phyloP scores from a whole-genome alignment of 1,284 basidiomycete species.

The Cryptococcus amylolentus region DNA sequence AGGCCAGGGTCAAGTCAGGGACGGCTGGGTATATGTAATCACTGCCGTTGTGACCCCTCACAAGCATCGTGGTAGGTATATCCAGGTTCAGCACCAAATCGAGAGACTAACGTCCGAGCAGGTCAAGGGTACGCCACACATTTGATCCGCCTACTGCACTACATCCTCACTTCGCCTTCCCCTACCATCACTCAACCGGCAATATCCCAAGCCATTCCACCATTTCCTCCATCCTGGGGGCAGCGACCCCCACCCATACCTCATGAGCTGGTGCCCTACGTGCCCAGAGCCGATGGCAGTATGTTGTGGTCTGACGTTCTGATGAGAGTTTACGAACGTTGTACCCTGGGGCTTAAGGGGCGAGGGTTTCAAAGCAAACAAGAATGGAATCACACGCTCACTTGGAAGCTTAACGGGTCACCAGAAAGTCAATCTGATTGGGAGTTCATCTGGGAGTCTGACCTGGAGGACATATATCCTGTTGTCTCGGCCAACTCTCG shows the following conservation, averaged over 20 bases:
- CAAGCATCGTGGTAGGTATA: conserved; percentile 19
- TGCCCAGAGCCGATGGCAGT: conserved; percentile 1
- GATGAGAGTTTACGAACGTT: conserved; percentile 2
- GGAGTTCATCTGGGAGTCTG: conserved; percentile 10
- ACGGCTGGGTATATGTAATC: conserved; percentile 24
- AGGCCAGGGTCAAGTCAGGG: conserved; percentile 12
- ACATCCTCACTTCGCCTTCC: conserved; percentile 1
- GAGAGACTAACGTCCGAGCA: neutral
- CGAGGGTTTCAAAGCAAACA: conserved; percentile 15
- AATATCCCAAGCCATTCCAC: neutral
- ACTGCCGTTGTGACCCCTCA: conserved; percentile 30
- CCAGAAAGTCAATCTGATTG: neutral
- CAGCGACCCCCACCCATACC: conserved; percentile 1
- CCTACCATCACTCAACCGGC: neutral
- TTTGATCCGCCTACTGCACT: conserved; percentile 7
- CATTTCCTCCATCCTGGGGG: conserved; percentile 9
- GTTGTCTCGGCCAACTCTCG: neutral
- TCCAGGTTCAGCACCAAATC: neutral
- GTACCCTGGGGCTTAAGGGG: conserved; percentile 12
- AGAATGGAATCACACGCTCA: neutral
- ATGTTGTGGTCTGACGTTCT: conserved; percentile 7
- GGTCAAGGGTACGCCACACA: conserved; percentile 6
- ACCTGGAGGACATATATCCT: neutral
- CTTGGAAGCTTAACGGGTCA: neutral
- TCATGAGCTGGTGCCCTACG: neutral